Percentiles rank a stretch among this genome's conserved stretches.
These are phyloP conservation scores for Grosmannia penicillata DNA, from an alignment of 2,329 filamentous ascomycete genomes.

Conservation along the genomic window DNA sequence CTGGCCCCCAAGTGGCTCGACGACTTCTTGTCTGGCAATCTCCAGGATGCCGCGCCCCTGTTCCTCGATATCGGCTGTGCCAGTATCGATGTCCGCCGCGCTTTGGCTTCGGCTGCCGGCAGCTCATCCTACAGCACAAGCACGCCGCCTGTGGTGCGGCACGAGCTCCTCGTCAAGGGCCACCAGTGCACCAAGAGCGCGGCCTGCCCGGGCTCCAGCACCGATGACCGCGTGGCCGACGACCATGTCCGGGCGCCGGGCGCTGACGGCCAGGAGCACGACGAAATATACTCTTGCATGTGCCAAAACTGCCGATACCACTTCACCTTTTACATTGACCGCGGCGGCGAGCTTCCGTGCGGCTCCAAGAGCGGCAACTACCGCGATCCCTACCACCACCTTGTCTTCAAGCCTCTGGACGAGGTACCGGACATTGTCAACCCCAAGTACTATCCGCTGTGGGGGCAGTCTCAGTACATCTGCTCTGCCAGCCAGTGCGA, in stretches of 20 bases:
- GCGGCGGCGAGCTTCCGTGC: constrained; percentile 4
- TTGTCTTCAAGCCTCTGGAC: constrained; percentile 6
- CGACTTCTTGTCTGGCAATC: constrained; percentile 8
- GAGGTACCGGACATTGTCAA: constrained; percentile 4
- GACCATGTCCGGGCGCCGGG: background rate
- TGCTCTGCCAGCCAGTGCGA: constrained; percentile 28
- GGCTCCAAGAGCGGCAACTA: constrained; percentile 7
- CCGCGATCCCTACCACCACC: constrained; percentile 14
- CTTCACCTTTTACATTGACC: constrained; percentile 16
- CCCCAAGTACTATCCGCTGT: constrained; percentile 23
- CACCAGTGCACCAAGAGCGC: constrained; percentile 10
- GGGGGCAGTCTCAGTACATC: constrained; percentile 20
- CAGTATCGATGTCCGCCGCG: constrained; percentile 1
- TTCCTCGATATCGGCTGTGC: constrained; percentile 9
- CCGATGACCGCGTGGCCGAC: background rate
- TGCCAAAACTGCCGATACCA: constrained; percentile 19
- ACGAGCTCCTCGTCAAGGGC: constrained; percentile 11
- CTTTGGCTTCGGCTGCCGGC: constrained; percentile 3
- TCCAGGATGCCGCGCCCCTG: constrained; percentile 2
- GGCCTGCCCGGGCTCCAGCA: background rate
- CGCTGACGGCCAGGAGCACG: constrained; percentile 6
- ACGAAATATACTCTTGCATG: constrained; percentile 15
- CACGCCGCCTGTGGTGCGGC: constrained; percentile 2
- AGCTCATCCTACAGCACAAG: background rate
- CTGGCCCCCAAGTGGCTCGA: constrained; percentile 12